A percentile compares a stretch with the other conserved stretches of the same genome.
These are phyloP conservation scores for Chernovozyma aurita DNA, from an alignment of 1,139 yeast genomes.

Conservation along the genomic window DNA sequence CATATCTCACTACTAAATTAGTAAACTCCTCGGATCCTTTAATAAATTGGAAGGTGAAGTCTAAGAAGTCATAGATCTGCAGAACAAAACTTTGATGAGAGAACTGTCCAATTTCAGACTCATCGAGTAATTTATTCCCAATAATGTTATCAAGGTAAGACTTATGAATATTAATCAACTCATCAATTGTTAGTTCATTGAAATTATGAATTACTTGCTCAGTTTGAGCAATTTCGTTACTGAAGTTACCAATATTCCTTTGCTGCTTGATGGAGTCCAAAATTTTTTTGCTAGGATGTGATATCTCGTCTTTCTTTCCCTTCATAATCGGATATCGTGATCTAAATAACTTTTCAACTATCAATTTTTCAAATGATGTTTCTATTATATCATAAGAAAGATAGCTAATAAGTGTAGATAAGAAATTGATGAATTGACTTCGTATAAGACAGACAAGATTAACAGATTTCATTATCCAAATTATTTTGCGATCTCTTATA, in stretches of 20 bases:
- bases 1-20: conserved; percentile 25
- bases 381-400: conserved; percentile 49
- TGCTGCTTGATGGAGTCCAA: conserved; percentile 11
- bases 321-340: conserved; percentile 4
- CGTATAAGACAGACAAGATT: conserved; percentile 43
- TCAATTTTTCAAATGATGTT: conserved; percentile 29
- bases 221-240: not conserved
- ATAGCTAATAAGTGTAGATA: conserved; percentile 38
- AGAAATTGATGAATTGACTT: conserved; percentile 41
- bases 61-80: conserved; percentile 44
- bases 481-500: conserved; percentile 18
- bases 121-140: conserved; percentile 36
- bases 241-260: conserved; percentile 13
- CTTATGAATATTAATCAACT: conserved; percentile 38
- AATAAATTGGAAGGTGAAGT: conserved; percentile 38
- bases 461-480: conserved; percentile 28
- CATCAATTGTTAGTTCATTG: conserved; percentile 39
- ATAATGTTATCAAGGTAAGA: conserved; percentile 35
- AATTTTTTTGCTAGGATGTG: not conserved
- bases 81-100: conserved; percentile 39
- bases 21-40: conserved; percentile 44
- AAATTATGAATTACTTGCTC: not conserved
- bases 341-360: conserved; percentile 20
- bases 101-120: conserved; percentile 29
- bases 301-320: not conserved